phyloP scores from a whole-genome alignment of 1,139 yeast species.

The Williopsis jadinii region DNA sequence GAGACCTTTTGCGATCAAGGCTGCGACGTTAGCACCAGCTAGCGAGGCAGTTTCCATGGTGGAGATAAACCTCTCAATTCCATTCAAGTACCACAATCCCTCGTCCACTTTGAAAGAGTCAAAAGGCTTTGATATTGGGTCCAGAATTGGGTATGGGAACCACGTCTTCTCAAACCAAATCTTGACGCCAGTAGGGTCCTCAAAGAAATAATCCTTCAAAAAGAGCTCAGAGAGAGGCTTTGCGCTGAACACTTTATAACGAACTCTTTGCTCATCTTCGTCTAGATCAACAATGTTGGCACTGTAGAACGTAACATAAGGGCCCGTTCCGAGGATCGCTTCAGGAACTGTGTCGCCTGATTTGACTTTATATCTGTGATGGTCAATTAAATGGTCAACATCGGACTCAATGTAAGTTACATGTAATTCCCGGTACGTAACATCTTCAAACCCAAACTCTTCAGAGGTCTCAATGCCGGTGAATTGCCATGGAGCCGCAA shows the following conservation, averaged over 20 bases:
- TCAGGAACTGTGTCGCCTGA: slow-evolving; percentile 22
- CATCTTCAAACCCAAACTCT: slow-evolving; percentile 9
- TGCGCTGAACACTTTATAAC: slow-evolving; percentile 35
- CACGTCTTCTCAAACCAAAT: slow-evolving; percentile 27
- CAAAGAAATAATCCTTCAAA: slow-evolving; percentile 22
- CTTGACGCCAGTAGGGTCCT: slow-evolving; percentile 16
- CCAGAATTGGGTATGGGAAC: slow-evolving; percentile 32
- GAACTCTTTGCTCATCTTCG: slow-evolving; percentile 22
- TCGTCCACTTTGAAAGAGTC: too few relatives aligned
- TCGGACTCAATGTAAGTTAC: slow-evolving; percentile 24
- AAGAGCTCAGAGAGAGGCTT: slow-evolving; percentile 17
- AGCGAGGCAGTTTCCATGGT: slow-evolving; percentile 45
- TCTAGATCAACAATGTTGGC: slow-evolving; percentile 24
- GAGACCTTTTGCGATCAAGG: too few relatives aligned
- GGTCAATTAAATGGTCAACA: slow-evolving; percentile 8
- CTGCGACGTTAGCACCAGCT: slow-evolving; percentile 39
- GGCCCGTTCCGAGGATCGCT: slow-evolving; percentile 24
- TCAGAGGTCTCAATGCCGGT: slow-evolving; percentile 19
- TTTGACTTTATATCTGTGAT: slow-evolving; percentile 7
- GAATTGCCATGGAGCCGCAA: slow-evolving; percentile 34
- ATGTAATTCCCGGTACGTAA: slow-evolving; percentile 26
- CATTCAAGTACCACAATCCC: slow-evolving; percentile 32
- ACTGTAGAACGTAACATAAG: slow-evolving; percentile 25
- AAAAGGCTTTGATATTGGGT: slow-evolving; percentile 15
- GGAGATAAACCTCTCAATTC: slow-evolving; percentile 37